These are phyloP conservation scores for Colletotrichum gigasporum DNA, from an alignment of 2,329 filamentous ascomycete genomes.

Conservation along the genomic window DNA sequence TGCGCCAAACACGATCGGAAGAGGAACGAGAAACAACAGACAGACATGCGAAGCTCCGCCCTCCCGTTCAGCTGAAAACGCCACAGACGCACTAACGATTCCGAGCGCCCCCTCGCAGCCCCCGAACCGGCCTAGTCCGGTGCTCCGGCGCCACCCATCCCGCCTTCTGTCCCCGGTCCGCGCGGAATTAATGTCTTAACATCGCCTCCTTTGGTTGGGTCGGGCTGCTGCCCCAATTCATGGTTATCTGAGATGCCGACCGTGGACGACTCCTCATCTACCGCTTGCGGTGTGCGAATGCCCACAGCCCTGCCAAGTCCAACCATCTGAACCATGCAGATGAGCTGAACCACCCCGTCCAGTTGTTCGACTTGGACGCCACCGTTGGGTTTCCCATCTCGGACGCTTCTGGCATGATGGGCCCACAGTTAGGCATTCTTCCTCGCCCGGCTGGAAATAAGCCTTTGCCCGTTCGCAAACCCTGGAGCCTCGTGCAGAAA, in stretches of 20 bases:
- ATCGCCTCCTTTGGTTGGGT: neutral
- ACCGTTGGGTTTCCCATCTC: neutral
- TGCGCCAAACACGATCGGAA: neutral
- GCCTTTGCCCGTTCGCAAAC: neutral
- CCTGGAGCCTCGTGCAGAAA: constrained; percentile 1
- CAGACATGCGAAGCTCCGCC: constrained; percentile 1
- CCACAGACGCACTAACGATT: constrained; percentile 14
- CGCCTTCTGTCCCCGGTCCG: constrained; percentile 19
- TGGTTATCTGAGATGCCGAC: neutral
- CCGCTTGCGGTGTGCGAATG: neutral
- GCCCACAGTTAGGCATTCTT: constrained; percentile 17
- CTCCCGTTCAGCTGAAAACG: constrained; percentile 22
- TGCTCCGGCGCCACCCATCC: constrained; percentile 9
- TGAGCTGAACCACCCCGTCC: constrained; percentile 10
- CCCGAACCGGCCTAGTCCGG: constrained; percentile 29
- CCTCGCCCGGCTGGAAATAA: neutral
- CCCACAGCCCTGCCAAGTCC: constrained; percentile 1
- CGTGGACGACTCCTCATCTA: neutral
- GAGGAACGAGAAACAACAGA: neutral
- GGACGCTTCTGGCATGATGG: constrained; percentile 13
- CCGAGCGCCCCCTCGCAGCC: neutral
- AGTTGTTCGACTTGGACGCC: neutral
- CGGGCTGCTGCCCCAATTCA: neutral
- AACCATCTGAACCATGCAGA: constrained; percentile 11
- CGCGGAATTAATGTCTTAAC: constrained; percentile 24